Base-by-base conservation (phyloP, 148 eudicot species). In the Rhododendron molle region DNA sequence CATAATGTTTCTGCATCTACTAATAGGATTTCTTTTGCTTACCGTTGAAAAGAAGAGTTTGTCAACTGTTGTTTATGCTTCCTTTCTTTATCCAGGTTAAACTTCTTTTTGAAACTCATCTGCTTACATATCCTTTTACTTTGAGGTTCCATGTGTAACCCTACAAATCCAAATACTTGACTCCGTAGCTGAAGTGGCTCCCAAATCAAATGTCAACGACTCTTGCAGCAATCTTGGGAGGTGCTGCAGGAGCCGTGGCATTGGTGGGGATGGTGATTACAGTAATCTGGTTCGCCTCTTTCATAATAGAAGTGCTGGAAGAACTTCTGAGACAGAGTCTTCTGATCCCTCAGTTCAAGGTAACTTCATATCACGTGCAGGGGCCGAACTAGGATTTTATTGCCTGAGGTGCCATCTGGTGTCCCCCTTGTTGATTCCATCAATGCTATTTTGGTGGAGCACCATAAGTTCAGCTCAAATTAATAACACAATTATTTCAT, bases 201-300 rank as follows among this genome's bases (percentile, higher is more conserved):
- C 83, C 84, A 49, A 85, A 87, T 89, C 96, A 93, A 91, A 96
- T 96, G 99, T 94, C 98, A 92, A 90, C 85, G 91, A 88, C 90
- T 91, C 96, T 95, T 94, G 99, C 97, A 91, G 94, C 94, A 84
- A 90, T 94, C 84, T 80, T 96, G 73, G 99, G 99, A 90, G 98
- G 97, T 85, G 98, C 96, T 95, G 97, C 98, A 91, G 99, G 99
- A 95, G 97, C 93, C 89, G 96, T 93, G 96, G 94, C 91, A 85
- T 93, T 96, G 89, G 89, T 92, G 85, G 94, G 87, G 58, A 73
- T 96, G 80, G 54, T 90, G 58, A 82, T 92, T 38, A 38, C 92
- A 54, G 72, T 93, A 44, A 83, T 95, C 71, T 95, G 97, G 95
- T 93, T 91, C 83, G 92, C 85, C 84, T 91, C 62, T 89, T 86